A percentile compares a stretch with the other conserved stretches of the same genome.
These are phyloP conservation scores for Achlya hypogyna DNA, from an alignment of 352 stramenopile species.

Conservation along the genomic window DNA sequence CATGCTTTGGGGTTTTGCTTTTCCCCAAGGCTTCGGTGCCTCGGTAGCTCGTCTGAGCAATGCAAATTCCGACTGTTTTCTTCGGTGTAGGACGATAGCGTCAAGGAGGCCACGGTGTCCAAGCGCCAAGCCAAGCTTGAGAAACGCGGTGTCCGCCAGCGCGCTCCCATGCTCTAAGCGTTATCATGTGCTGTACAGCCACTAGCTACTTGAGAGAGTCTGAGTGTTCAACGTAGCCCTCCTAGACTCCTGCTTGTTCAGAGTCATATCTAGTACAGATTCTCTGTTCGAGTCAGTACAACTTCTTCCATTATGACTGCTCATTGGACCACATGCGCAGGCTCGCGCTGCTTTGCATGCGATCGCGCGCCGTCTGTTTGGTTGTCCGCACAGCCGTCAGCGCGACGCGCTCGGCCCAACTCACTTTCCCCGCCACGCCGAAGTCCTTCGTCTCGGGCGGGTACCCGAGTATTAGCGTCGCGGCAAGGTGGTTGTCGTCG, in stretches of 20 bases:
- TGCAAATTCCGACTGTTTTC: background rate
- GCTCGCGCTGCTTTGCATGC: conserved; percentile 19
- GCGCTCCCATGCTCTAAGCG: background rate
- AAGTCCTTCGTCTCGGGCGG: background rate
- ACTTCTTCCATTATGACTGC: background rate
- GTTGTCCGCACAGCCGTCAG: background rate
- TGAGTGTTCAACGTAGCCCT: no score
- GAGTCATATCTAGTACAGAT: no score
- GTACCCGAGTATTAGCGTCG: conserved; percentile 10
- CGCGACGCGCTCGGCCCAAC: conserved; percentile 4
- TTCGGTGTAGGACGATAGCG: background rate
- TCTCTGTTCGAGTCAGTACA: background rate
- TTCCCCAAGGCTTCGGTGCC: conserved; percentile 9
- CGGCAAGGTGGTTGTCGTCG: background rate
- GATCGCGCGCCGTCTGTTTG: conserved; percentile 9
- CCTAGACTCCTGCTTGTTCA: no score
- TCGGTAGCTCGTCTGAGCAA: background rate
- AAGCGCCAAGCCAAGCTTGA: conserved; percentile 19
- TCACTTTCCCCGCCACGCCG: conserved; percentile 9
- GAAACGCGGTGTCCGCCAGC: conserved; percentile 16
- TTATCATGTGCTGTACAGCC: background rate
- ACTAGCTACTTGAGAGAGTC: no score
- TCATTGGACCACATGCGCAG: conserved; percentile 11
- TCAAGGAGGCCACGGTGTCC: background rate
- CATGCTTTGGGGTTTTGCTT: conserved; percentile 9